Percentiles rank a stretch among this genome's conserved stretches.
These are phyloP conservation scores for Macrolepiota albuminosa DNA, from an alignment of 768 basidiomycete genomes.

Conservation along the genomic window DNA sequence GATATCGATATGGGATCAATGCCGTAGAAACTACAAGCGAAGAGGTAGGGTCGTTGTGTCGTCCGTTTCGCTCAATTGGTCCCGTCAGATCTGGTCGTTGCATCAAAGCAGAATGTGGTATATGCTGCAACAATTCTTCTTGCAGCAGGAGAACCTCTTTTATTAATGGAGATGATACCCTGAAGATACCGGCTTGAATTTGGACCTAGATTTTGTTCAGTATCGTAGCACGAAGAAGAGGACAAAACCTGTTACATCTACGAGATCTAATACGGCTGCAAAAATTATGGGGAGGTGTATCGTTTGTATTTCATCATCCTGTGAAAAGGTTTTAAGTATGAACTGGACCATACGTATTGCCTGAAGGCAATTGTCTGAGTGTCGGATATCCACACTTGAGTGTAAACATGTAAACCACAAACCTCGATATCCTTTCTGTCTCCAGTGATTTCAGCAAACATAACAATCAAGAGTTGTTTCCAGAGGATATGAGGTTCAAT, in stretches of 20 bases:
- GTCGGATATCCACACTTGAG: neutral
- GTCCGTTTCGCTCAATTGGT: conserved; percentile 24
- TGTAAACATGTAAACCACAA: neutral
- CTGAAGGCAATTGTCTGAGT: conserved; percentile 29
- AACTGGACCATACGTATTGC: conserved; percentile 66
- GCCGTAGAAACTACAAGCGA: conserved; percentile 61
- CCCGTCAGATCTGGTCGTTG: conserved; percentile 45
- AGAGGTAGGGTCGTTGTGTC: conserved; percentile 41
- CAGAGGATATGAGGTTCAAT: conserved; percentile 86
- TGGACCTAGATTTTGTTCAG: conserved; percentile 25
- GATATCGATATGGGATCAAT: conserved; percentile 26
- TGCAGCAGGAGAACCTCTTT: conserved; percentile 43
- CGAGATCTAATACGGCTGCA: conserved; percentile 55
- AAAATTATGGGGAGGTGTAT: conserved; percentile 82
- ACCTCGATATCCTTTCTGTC: conserved; percentile 47
- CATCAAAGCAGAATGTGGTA: conserved; percentile 44
- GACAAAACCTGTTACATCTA: conserved; percentile 46
- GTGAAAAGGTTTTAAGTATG: conserved; percentile 68
- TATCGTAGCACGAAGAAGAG: neutral
- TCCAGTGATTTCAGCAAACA: conserved; percentile 52
- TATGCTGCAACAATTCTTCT: conserved; percentile 48
- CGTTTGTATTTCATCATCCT: conserved; percentile 83
- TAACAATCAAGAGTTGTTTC: conserved; percentile 61
- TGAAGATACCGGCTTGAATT: conserved; percentile 30
- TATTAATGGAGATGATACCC: conserved; percentile 29